phyloP scores from a whole-genome alignment of 169 alveolate species.

The Eimeria necatrix region DNA sequence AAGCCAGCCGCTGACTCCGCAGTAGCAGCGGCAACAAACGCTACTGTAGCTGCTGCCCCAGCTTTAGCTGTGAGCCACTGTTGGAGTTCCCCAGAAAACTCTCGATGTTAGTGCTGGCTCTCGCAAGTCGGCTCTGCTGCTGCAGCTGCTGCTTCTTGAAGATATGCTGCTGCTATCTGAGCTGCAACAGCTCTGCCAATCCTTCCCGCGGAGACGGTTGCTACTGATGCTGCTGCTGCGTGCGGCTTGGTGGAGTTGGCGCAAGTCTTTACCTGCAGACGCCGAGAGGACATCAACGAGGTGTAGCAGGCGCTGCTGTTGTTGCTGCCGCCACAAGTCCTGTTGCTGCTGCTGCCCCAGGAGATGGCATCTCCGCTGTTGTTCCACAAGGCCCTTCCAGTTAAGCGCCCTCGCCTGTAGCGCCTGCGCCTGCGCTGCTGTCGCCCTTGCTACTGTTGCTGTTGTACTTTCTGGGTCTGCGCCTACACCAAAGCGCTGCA shows the following conservation, averaged over 20 bases:
- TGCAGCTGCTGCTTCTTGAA: conserved; percentile 36
- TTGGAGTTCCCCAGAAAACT: background rate
- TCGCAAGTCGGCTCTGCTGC: background rate
- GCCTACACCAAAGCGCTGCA: conserved; percentile 31
- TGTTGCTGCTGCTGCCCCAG: conserved; percentile 60
- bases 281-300: conserved; percentile 11
- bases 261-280: background rate
- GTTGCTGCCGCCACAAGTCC: conserved; percentile 3
- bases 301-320: conserved; percentile 55
- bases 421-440: conserved; percentile 58
- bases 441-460: conserved; percentile 41
- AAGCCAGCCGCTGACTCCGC: background rate
- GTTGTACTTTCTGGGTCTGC: conserved; percentile 20
- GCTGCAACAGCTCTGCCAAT: background rate
- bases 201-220: background rate
- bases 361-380: conserved; percentile 38
- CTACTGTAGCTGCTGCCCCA: conserved; percentile 44
- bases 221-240: conserved; percentile 41
- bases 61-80: background rate
- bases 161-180: conserved; percentile 17
- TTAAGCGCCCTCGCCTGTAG: conserved; percentile 40
- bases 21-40: background rate
- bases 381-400: conserved; percentile 29
- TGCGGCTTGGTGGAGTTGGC: background rate
- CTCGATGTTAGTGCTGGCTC: background rate